Conservation (phyloP, 2,329 filamentous ascomycete species). For the Neofusicoccum cordaticola region DNA sequence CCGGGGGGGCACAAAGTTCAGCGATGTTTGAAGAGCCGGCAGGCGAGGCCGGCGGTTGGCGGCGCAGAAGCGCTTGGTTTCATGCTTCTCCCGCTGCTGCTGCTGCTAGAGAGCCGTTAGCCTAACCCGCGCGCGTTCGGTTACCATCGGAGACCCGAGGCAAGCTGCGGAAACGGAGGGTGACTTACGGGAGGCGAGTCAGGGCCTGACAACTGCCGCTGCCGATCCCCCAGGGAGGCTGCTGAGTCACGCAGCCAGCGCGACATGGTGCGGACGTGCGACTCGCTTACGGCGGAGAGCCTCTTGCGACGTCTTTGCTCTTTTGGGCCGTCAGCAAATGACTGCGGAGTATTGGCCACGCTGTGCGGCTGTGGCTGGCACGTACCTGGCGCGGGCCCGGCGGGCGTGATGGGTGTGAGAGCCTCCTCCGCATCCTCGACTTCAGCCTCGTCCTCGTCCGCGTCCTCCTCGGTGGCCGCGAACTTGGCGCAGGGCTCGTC, state of each 20-base stretch:
- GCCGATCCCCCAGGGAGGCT: constrained; percentile 10
- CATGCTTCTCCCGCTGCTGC: neutral
- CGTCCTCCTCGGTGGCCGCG: neutral
- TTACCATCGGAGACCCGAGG: neutral
- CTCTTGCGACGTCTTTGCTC: constrained; percentile 8
- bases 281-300: constrained; percentile 4
- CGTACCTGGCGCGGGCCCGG: neutral
- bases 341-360: too few species aligned
- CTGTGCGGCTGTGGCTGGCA: neutral
- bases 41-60: neutral
- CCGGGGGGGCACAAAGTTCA: neutral
- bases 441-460: neutral
- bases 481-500: neutral
- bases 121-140: neutral
- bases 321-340: neutral
- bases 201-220: neutral
- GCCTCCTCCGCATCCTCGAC: neutral
- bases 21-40: neutral
- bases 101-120: neutral
- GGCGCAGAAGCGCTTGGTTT: constrained; percentile 11
- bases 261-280: constrained; percentile 15
- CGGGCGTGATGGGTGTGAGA: neutral
- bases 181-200: neutral
- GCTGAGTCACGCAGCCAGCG: constrained; percentile 13
- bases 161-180: neutral